Evolutionary conservation across 2,329 filamentous ascomycete genomes (phyloP), one percentile per base, ranked within the genome.

Genomic region (Pseudonectria buxi): DNA sequence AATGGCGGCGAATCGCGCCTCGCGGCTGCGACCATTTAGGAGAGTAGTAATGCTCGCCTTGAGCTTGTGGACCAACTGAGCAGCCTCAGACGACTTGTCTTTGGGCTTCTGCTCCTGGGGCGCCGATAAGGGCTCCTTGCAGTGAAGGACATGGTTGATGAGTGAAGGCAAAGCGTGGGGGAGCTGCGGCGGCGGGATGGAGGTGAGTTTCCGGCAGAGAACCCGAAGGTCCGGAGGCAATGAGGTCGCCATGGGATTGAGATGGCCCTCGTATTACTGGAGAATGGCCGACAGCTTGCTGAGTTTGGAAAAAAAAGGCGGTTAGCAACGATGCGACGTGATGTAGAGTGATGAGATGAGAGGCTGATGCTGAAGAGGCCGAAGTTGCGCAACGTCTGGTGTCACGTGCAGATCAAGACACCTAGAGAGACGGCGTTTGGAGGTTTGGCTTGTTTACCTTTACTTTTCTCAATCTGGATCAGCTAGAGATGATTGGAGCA

Each of bases 11-110:
- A 90, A 94, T 51, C 86, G 77, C 28, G 82, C 86, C 49, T 88
- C 78, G 3, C 76, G 57, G 31, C 67, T 86, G 39, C 81, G 81
- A 37, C 90, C 87, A 55, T 86, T 84, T 24, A 95, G 66, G 11
- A 95, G 69, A 10, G 83, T 80, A 2, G 78, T 81, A 40, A 95
- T 69, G 35, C 86, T 79, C 4, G 84, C 86, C 56, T 84, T 86
- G 51, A 94, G 71, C 57, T 85, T 90, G 61, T 94, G 86, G 1
- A 92, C 72, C 14, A 87, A 72, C n/a, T 83, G 67, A 1, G 79
- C 64, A 28, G 70, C 69, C 40, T 90, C 86, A 0, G 81, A 74
- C 6, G 65, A 63, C 43, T 72, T 75, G 37, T 76, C 69, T 49
- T 81, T 82, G 40, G 74, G 68, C 36, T 75, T 73, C 30, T 72